A percentile compares a stretch with the other conserved stretches of the same genome.
These are phyloP conservation scores for Aspergillus transmontanensis DNA, from an alignment of 2,329 filamentous ascomycete genomes.

Conservation along the genomic window DNA sequence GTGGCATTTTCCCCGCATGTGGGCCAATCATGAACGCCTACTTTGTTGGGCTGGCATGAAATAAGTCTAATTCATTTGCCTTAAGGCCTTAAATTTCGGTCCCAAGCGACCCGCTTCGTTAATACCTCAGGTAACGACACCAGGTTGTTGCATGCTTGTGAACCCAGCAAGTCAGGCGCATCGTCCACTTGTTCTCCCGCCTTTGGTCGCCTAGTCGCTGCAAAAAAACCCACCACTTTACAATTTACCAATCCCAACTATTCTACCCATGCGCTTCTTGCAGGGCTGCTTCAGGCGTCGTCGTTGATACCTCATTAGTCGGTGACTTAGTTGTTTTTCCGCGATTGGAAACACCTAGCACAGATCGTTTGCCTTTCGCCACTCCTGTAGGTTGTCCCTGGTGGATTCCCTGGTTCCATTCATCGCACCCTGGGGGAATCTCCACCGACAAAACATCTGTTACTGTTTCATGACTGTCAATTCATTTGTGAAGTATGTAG, in stretches of 20 bases:
- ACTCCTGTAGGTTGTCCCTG: constrained; percentile 13
- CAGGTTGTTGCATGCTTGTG: constrained; percentile 12
- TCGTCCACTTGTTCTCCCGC: constrained; percentile 22
- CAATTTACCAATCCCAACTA: not conserved
- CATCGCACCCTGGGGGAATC: constrained; percentile 7
- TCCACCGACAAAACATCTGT: constrained; percentile 8
- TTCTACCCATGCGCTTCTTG: not conserved
- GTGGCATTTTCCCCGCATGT: not conserved
- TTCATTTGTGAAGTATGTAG: constrained; percentile 7
- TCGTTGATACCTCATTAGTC: constrained; percentile 3
- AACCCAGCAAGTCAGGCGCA: constrained; percentile 20
- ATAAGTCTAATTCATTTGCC: not conserved
- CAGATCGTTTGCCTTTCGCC: constrained; percentile 8
- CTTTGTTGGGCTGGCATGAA: not conserved
- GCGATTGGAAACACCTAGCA: constrained; percentile 10
- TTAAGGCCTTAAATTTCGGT: not conserved
- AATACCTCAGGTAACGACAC: not conserved
- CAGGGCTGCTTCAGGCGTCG: not conserved
- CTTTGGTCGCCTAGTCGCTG: constrained; percentile 17
- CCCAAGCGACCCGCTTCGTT: not conserved
- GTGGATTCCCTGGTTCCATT: constrained; percentile 14
- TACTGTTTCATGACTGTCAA: constrained; percentile 5
- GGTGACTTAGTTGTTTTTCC: constrained; percentile 4
- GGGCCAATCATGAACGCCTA: not conserved
- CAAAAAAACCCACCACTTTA: not conserved